Evolutionary conservation across 495 filamentous ascomycete genomes (phyloP).

Genomic region (Hypoxylon rickii): DNA sequence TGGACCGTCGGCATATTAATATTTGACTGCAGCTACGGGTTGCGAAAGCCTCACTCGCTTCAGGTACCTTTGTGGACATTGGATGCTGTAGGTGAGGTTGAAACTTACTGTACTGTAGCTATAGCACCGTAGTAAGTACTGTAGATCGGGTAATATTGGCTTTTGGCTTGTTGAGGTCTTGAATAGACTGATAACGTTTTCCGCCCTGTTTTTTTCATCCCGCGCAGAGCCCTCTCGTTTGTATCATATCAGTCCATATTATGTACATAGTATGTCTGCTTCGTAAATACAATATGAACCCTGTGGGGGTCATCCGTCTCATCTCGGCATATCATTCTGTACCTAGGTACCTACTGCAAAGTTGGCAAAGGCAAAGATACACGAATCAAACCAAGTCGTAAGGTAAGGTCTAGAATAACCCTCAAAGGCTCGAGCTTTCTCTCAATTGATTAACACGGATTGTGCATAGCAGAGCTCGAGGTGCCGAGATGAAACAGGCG

Average conservation of each 20-base stretch:
- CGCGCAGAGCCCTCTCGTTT: slow-evolving; percentile 11
- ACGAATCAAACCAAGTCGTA: slow-evolving; percentile 9
- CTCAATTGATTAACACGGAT: slow-evolving; percentile 12
- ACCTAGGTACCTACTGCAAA: too few relatives aligned
- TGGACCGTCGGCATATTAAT: slow-evolving; percentile 23
- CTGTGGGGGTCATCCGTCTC: slow-evolving; percentile 31
- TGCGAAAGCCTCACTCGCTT: too few relatives aligned
- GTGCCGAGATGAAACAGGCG: slow-evolving; percentile 34
- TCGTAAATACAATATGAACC: slow-evolving; percentile 20
- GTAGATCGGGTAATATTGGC: slow-evolving; percentile 8
- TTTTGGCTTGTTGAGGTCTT: too few relatives aligned
- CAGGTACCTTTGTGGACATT: too few relatives aligned
- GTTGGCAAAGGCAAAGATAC: slow-evolving; percentile 25
- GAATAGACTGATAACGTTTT: background rate
- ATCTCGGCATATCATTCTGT: slow-evolving; percentile 30
- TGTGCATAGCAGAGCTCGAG: slow-evolving; percentile 20
- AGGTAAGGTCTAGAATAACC: slow-evolving; percentile 10
- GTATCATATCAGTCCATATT: too few relatives aligned
- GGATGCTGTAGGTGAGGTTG: too few relatives aligned
- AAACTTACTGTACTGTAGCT: slow-evolving; percentile 22
- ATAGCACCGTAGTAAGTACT: too few relatives aligned
- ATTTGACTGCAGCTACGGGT: too few relatives aligned
- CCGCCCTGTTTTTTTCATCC: slow-evolving; percentile 19
- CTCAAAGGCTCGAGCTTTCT: slow-evolving; percentile 4
- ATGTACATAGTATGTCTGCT: too few relatives aligned